phyloP scores from a whole-genome alignment of 768 basidiomycete genomes.

The Lentinula raphanica region DNA sequence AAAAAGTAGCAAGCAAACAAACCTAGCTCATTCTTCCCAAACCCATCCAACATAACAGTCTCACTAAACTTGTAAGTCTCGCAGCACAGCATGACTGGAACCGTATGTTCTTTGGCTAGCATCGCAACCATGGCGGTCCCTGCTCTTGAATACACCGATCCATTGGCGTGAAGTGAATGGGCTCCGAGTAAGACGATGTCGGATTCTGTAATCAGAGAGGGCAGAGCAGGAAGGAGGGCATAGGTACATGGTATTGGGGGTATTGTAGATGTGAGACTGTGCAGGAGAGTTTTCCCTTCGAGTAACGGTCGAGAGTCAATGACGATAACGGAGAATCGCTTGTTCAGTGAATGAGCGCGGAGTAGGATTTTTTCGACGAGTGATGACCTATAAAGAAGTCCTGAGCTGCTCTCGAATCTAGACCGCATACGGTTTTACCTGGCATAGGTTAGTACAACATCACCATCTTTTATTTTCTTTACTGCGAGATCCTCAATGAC shows the following conservation, averaged over 20 bases:
- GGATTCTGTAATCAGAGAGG: constrained; percentile 74
- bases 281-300: constrained; percentile 83
- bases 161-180: constrained; percentile 92
- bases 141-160: constrained; percentile 87
- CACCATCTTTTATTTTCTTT: constrained; percentile 92
- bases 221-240: constrained; percentile 80
- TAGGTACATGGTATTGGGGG: constrained; percentile 81
- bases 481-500: constrained; percentile 87
- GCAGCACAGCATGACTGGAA: constrained; percentile 94
- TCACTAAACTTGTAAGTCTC: constrained; percentile 99
- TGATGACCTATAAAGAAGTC: constrained; percentile 61
- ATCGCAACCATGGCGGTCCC: constrained; percentile 96
- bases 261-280: constrained; percentile 55
- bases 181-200: constrained; percentile 88
- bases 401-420: neutral
- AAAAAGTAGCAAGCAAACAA: constrained; percentile 17
- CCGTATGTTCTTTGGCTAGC: constrained; percentile 84
- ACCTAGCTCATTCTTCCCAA: constrained; percentile 96
- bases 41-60: constrained; percentile 85
- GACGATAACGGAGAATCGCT: constrained; percentile 83
- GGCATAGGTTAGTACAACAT: constrained; percentile 90
- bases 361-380: constrained; percentile 89
- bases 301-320: constrained; percentile 93
- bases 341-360: constrained; percentile 67
- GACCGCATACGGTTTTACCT: constrained; percentile 42